Evolutionary conservation across 2,329 filamentous ascomycete genomes (phyloP).

Genomic region (Phialophora chinensis): DNA sequence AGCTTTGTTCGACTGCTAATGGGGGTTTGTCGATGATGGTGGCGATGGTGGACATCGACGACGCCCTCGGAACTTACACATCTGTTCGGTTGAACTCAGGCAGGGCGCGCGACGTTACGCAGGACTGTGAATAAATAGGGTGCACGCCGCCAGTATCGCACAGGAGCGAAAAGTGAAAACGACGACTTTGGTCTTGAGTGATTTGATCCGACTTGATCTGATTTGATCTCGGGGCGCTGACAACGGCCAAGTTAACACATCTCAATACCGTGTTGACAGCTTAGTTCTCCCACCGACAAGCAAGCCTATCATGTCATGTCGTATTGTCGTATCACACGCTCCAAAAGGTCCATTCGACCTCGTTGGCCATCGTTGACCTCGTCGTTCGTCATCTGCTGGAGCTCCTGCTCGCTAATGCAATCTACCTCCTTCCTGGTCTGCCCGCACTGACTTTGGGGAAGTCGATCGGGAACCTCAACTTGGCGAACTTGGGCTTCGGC

Average conservation of each 20-base stretch:
- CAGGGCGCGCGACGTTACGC: background rate
- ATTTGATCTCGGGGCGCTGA: no score
- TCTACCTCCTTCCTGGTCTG: slow-evolving; percentile 20
- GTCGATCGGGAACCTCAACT: slow-evolving; percentile 75
- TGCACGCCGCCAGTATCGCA: background rate
- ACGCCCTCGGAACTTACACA: background rate
- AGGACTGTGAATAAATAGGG: background rate
- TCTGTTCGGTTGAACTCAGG: background rate
- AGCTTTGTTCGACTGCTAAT: no score
- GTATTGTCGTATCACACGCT: background rate
- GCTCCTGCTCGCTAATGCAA: background rate
- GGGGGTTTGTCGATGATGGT: no score
- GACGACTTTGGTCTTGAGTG: no score
- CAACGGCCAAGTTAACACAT: background rate
- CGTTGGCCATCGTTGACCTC: background rate
- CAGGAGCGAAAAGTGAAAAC: background rate
- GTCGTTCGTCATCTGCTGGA: background rate
- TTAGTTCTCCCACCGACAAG: background rate
- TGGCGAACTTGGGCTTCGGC: slow-evolving; percentile 64
- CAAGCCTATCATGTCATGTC: background rate
- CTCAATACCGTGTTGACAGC: background rate
- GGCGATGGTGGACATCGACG: no score
- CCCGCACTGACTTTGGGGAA: slow-evolving; percentile 69
- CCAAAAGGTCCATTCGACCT: background rate
- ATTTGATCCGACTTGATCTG: no score